phyloP scores from a whole-genome alignment of 208 protist species.

The Kentomonas sorsogonicus region DNA sequence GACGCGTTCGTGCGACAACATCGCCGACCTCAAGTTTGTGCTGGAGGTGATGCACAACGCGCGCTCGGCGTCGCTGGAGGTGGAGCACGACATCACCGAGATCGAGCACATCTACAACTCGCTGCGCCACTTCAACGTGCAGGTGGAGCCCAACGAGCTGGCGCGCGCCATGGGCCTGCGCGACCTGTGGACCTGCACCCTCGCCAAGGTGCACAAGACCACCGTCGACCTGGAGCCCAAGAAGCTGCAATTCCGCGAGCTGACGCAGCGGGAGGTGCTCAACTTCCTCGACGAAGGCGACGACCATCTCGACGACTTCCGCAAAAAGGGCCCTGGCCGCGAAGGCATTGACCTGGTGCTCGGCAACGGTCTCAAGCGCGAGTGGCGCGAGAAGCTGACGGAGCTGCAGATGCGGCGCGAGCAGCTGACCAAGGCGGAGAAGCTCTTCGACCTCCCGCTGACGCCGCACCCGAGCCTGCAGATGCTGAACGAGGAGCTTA shows the following conservation, averaged over 20 bases:
- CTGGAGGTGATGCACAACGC: constrained; percentile 93
- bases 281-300: constrained; percentile 64
- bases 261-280: constrained; percentile 87
- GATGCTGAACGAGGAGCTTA: constrained; percentile 89
- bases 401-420: constrained; percentile 80
- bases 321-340: constrained; percentile 74
- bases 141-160: constrained; percentile 75
- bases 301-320: constrained; percentile 69
- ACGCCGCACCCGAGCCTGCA: constrained; percentile 90
- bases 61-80: constrained; percentile 76
- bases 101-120: constrained; percentile 95
- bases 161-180: constrained; percentile 71
- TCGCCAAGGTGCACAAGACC: constrained; percentile 63
- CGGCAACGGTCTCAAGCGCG: constrained; percentile 86
- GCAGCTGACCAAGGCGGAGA: constrained; percentile 92
- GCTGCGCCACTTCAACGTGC: constrained; percentile 88
- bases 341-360: constrained; percentile 83
- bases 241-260: constrained; percentile 93
- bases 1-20: constrained; percentile 76
- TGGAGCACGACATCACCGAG: constrained; percentile 91
- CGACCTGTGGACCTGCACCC: constrained; percentile 81
- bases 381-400: constrained; percentile 78
- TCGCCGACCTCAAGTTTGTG: constrained; percentile 96
- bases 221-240: constrained; percentile 85
- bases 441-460: constrained; percentile 95